A percentile compares a stretch with the other conserved stretches of the same genome.
Conservation (phyloP, 2,329 filamentous ascomycete genomes). For the Cercospora zeina region DNA sequence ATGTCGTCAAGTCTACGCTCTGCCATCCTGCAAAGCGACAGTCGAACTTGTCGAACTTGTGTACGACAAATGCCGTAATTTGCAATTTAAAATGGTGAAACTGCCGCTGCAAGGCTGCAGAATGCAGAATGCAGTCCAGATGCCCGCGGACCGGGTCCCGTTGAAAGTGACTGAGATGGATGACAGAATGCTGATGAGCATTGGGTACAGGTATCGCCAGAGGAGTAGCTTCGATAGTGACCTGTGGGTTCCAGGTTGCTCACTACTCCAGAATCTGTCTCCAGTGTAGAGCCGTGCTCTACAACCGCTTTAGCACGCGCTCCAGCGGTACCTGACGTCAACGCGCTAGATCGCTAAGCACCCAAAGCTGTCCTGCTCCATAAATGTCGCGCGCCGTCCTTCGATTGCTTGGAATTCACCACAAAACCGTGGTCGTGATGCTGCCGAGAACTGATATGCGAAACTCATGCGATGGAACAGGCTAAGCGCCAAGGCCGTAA, state of each 20-base stretch:
- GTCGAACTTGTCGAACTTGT: not conserved
- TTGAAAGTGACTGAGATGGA: not conserved
- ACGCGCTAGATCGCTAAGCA: not conserved
- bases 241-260: not conserved
- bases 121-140: conserved; percentile 1
- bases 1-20: not conserved
- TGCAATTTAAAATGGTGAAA: not conserved
- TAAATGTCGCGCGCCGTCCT: not conserved
- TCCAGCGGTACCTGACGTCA: not conserved
- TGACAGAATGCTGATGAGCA: not conserved
- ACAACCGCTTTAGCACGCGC: not conserved
- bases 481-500: conserved; percentile 7
- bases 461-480: not conserved
- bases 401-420: not conserved
- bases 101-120: not conserved
- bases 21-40: not conserved
- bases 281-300: not conserved
- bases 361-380: not conserved
- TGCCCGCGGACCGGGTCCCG: not conserved
- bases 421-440: not conserved
- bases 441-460: not conserved
- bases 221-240: conserved; percentile 5
- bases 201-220: not conserved
- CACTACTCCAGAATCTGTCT: too few relatives aligned
- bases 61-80: not conserved